Conservation (phyloP, 345 rosid species). For the Schrenkiella parvula region DNA sequence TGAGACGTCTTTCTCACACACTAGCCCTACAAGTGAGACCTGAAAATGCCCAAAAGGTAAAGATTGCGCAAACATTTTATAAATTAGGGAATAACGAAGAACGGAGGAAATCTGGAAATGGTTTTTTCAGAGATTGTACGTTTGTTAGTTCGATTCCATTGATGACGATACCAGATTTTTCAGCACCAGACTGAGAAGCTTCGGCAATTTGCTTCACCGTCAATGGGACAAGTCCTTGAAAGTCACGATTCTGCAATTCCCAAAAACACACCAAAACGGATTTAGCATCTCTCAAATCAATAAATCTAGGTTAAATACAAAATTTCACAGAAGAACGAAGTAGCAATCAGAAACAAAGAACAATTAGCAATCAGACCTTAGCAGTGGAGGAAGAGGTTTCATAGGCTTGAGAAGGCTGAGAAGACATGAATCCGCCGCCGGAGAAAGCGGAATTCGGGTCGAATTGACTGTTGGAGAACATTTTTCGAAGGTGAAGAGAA, state of each 20-base stretch:
- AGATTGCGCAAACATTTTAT: no score
- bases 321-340: neutral
- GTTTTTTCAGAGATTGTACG: neutral
- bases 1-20: constrained; percentile 29
- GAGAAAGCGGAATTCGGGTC: constrained; percentile 47
- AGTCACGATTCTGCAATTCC: neutral
- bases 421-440: constrained; percentile 68
- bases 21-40: neutral
- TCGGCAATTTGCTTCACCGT: no score
- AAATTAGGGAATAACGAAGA: neutral
- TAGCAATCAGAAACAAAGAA: neutral
- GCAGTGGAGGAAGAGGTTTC: constrained; percentile 52
- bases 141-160: neutral
- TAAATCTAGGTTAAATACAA: neutral
- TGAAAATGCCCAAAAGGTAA: neutral
- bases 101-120: no score
- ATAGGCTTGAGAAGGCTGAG: constrained; percentile 55
- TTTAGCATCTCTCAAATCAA: neutral
- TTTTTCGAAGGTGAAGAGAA: constrained; percentile 11
- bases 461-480: constrained; percentile 74
- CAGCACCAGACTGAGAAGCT: no score
- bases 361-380: constrained; percentile 32
- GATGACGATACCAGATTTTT: constrained; percentile 45
- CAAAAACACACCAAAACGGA: neutral
- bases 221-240: no score